Percentiles rank a stretch among this genome's conserved stretches.
These are phyloP conservation scores for Solanum hybrid DNA, from an alignment of 305 asterid genomes.

Conservation along the genomic window DNA sequence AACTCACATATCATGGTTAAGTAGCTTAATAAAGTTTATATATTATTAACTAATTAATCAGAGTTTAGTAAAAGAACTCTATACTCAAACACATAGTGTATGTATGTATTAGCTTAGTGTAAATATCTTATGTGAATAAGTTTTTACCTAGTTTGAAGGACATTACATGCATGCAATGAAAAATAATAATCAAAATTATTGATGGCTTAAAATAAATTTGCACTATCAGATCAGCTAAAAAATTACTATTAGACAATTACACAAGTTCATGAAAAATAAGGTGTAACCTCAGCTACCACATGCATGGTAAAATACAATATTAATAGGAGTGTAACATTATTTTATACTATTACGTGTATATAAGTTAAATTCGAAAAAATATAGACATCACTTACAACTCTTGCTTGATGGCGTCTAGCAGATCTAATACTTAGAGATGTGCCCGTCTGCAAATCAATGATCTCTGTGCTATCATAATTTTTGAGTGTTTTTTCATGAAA, in stretches of 20 bases:
- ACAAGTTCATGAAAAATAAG: not conserved
- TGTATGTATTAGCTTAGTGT: not conserved
- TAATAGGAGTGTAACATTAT: not conserved
- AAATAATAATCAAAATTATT: not conserved
- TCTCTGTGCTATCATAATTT: constrained; percentile 26
- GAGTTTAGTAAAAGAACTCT: not conserved
- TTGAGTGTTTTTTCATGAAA: constrained; percentile 28
- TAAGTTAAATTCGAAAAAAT: not conserved
- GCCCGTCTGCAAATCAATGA: constrained; percentile 24
- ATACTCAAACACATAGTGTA: not conserved
- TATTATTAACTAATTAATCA: not conserved
- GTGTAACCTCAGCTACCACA: not conserved
- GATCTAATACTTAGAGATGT: not conserved
- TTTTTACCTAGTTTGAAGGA: not conserved
- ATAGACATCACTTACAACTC: constrained; percentile 26
- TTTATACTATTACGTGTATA: not conserved
- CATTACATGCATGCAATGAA: not conserved
- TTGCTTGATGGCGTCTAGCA: constrained; percentile 17
- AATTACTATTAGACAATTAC: not conserved
- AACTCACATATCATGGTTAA: not conserved
- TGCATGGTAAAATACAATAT: not conserved
- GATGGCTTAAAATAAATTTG: not conserved
- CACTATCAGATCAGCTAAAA: not conserved
- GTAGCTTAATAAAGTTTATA: not conserved
- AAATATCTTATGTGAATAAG: not conserved